A percentile compares a stretch with the other conserved stretches of the same genome.
Evolutionary conservation across 331 rosid species (phyloP).

Genomic region (Stylosanthes scabra): DNA sequence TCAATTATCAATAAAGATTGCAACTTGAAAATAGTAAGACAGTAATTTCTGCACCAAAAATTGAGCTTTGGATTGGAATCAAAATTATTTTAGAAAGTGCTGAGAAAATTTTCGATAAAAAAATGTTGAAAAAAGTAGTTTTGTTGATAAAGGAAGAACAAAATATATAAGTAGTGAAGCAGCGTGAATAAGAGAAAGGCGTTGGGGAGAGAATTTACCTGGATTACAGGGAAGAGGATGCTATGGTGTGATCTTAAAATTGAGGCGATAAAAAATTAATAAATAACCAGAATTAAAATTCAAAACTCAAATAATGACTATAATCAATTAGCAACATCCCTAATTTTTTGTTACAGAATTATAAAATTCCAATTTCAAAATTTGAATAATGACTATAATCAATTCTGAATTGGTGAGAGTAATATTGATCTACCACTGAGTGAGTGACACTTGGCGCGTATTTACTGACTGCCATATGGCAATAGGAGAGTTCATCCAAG

Average conservation of each 20-base stretch:
- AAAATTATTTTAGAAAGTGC: neutral
- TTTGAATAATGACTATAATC: too few species aligned
- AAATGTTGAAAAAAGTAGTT: neutral
- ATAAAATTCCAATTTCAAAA: too few species aligned
- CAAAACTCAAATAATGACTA: too few species aligned
- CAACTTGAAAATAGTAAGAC: neutral
- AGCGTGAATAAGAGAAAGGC: neutral
- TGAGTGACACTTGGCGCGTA: too few species aligned
- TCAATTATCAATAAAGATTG: conserved; percentile 17
- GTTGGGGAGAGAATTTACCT: conserved; percentile 8
- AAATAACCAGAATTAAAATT: too few species aligned
- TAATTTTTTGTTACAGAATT: too few species aligned
- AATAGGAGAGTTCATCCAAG: too few species aligned
- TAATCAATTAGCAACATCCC: too few species aligned
- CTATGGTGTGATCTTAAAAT: conserved; percentile 6
- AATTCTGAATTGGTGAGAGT: too few species aligned
- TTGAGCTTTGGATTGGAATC: conserved; percentile 49
- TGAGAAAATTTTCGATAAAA: conserved; percentile 25
- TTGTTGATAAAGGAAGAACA: neutral
- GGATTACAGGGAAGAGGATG: conserved; percentile 6
- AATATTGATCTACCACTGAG: too few species aligned
- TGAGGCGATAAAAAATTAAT: too few species aligned
- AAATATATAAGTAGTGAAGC: neutral
- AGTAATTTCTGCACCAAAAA: conserved; percentile 33
- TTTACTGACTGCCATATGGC: too few species aligned